A percentile compares a stretch with the other conserved stretches of the same genome.
phyloP scores from a whole-genome alignment of 2,329 filamentous ascomycete genomes.

The Sarocladiaceae sp. region DNA sequence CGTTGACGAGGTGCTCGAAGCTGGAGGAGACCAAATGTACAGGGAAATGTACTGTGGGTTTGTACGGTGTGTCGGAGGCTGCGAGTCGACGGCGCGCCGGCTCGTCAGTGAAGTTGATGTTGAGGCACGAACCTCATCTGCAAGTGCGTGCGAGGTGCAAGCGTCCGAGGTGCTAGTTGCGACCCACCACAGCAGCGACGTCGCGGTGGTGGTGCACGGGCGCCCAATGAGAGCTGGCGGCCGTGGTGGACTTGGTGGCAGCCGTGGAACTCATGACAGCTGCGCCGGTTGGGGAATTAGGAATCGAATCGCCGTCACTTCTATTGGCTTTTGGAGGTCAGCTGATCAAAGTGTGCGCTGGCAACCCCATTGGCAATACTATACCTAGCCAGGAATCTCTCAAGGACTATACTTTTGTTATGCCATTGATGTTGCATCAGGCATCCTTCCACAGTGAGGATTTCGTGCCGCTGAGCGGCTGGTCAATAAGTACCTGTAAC shows the following conservation, averaged over 20 bases:
- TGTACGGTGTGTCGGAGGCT: too few relatives aligned
- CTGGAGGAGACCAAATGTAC: not conserved
- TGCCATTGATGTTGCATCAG: too few relatives aligned
- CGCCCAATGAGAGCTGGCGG: not conserved
- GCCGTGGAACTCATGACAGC: conserved; percentile 9
- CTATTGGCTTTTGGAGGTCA: conserved; percentile 4
- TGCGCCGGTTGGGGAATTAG: not conserved
- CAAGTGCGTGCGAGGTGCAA: not conserved
- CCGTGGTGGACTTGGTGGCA: conserved; percentile 1
- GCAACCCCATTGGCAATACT: too few relatives aligned
- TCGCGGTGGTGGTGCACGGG: not conserved
- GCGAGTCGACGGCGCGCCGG: not conserved
- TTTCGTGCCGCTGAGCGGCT: too few relatives aligned
- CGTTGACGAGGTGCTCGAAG: not conserved
- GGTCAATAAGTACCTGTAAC: too few relatives aligned
- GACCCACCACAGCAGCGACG: conserved; percentile 2
- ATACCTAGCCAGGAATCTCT: too few relatives aligned
- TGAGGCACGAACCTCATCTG: not conserved
- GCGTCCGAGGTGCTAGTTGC: not conserved
- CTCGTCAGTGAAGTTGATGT: not conserved
- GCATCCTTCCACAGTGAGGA: too few relatives aligned
- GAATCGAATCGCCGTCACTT: not conserved
- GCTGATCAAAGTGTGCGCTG: not conserved
- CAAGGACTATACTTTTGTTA: too few relatives aligned
- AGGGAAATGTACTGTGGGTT: too few relatives aligned